phyloP scores from a whole-genome alignment of 306 rosid genomes.

The Phaseolus lunatus region DNA sequence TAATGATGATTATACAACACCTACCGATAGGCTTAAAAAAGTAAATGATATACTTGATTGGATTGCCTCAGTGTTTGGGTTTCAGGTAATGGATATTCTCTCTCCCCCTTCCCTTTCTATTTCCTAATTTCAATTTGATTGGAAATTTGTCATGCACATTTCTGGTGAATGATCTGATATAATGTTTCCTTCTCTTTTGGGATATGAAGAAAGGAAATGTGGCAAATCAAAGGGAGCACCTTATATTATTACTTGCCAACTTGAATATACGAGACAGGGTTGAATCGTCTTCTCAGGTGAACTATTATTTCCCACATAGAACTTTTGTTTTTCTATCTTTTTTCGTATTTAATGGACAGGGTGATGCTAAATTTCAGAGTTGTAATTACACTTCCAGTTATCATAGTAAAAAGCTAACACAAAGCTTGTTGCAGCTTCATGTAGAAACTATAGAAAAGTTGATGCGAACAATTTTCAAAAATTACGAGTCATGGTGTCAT shows the following conservation, averaged over 20 bases:
- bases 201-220: conserved; percentile 90
- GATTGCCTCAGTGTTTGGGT: conserved; percentile 83
- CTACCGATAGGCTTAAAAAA: conserved; percentile 62
- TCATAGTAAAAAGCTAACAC: conserved; percentile 43
- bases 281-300: conserved; percentile 59
- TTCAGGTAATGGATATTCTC: conserved; percentile 73
- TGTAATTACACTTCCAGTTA: conserved; percentile 28
- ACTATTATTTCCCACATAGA: conserved; percentile 33
- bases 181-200: conserved; percentile 46
- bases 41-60: conserved; percentile 91
- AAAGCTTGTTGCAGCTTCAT: conserved; percentile 71
- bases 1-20: conserved; percentile 50
- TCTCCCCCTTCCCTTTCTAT: background rate
- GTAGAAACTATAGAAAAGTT: conserved; percentile 58
- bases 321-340: conserved; percentile 28
- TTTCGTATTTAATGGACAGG: conserved; percentile 9
- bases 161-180: conserved; percentile 44
- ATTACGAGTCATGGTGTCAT: conserved; percentile 89
- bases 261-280: conserved; percentile 59
- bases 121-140: background rate
- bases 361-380: conserved; percentile 11
- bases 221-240: conserved; percentile 98
- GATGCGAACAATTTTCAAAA: conserved; percentile 70
- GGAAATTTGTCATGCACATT: conserved; percentile 20
- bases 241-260: conserved; percentile 92